A percentile compares a stretch with the other conserved stretches of the same genome.
Conservation (phyloP, 179 eudicot genomes). For the Silene vulgaris region DNA sequence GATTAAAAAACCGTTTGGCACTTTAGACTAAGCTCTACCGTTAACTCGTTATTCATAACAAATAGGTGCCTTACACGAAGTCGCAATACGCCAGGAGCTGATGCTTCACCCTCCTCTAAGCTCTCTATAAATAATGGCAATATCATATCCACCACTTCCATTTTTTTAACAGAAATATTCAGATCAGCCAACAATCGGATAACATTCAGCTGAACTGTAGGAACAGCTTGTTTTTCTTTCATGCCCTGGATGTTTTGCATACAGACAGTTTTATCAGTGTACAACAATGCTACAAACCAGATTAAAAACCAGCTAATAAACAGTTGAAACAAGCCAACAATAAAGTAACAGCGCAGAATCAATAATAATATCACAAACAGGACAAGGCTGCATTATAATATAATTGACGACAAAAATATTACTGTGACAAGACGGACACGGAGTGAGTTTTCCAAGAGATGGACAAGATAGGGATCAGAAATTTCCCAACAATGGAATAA, state of each 20-base stretch:
- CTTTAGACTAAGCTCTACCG: not conserved
- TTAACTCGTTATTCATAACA: not conserved
- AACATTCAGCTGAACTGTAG: slow-evolving; percentile 71
- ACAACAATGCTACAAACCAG: not conserved
- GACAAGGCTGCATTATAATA: not conserved
- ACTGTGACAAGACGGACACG: not conserved
- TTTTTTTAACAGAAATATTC: slow-evolving; percentile 68
- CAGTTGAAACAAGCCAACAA: not conserved
- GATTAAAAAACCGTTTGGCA: not conserved
- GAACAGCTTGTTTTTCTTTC: slow-evolving; percentile 67
- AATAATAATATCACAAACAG: slow-evolving; percentile 3
- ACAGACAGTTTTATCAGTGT: slow-evolving; percentile 3
- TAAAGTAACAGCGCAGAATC: not conserved
- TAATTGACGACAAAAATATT: not conserved
- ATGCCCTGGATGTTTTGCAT: slow-evolving; percentile 44
- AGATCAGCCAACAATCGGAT: slow-evolving; percentile 85
- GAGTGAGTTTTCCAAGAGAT: not conserved
- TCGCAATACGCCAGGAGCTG: slow-evolving; percentile 74
- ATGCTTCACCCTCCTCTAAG: slow-evolving; percentile 96
- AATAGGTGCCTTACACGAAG: slow-evolving; percentile 57
- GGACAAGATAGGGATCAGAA: not conserved
- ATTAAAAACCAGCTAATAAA: not conserved
- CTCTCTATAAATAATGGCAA: slow-evolving; percentile 83
- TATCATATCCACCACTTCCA: slow-evolving; percentile 91
- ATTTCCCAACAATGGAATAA: not conserved